Conservation (phyloP, 345 rosid genomes). For the Dipteronia dyeriana region DNA sequence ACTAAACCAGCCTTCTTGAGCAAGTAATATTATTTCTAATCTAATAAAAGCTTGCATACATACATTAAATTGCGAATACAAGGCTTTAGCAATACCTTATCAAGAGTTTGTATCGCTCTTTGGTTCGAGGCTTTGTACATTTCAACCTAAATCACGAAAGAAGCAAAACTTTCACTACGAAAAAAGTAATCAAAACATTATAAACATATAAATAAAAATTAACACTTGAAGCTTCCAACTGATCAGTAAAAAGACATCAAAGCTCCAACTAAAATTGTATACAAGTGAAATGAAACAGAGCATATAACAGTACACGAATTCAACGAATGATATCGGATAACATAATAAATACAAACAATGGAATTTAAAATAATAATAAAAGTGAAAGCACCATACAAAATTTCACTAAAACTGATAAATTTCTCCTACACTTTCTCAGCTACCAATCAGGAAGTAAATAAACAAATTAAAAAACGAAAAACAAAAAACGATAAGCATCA, state of each 20-base stretch:
- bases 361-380: too few species aligned
- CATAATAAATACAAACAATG: too few species aligned
- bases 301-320: background rate
- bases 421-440: background rate
- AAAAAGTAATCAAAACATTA: background rate
- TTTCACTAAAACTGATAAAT: background rate
- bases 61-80: background rate
- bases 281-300: background rate
- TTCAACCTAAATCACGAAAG: conserved; percentile 48
- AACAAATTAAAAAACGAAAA: background rate
- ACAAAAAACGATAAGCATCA: background rate
- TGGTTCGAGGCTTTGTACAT: conserved; percentile 63
- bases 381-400: background rate
- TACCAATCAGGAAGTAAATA: background rate
- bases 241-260: background rate
- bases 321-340: background rate
- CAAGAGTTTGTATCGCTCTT: conserved; percentile 72
- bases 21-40: background rate
- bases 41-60: background rate
- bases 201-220: too few species aligned
- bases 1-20: background rate
- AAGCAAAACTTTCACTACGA: background rate
- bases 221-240: background rate
- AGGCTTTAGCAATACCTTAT: conserved; percentile 50
- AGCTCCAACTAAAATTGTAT: background rate